phyloP scores from a whole-genome alignment of 768 basidiomycete genomes.

The Lactarius pseudohatsudake region DNA sequence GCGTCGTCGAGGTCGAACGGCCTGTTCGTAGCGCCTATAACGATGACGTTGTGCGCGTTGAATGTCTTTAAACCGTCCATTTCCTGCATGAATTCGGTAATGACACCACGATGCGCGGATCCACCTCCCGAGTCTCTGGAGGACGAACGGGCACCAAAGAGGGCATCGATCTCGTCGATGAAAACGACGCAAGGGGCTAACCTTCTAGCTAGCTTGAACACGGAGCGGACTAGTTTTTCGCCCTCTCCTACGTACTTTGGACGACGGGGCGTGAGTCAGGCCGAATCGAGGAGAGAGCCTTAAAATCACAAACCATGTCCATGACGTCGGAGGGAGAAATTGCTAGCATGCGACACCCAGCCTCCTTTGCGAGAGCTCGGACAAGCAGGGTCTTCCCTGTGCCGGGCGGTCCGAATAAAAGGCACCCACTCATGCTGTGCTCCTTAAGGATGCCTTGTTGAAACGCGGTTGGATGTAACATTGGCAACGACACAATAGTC shows the following conservation, averaged over 20 bases:
- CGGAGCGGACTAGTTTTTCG: conserved; percentile 84
- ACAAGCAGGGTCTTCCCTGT: conserved; percentile 91
- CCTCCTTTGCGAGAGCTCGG: conserved; percentile 88
- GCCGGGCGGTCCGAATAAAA: conserved; percentile 91
- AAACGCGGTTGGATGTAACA: conserved; percentile 86
- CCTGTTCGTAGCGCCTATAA: conserved; percentile 93
- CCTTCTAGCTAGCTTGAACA: conserved; percentile 83
- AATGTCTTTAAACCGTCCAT: conserved; percentile 91
- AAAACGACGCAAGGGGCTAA: conserved; percentile 92
- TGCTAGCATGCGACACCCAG: conserved; percentile 89
- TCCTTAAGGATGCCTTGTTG: conserved; percentile 86
- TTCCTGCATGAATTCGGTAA: conserved; percentile 94
- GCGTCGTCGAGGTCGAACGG: conserved; percentile 92
- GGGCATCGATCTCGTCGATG: conserved; percentile 91
- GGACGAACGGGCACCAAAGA: conserved; percentile 84
- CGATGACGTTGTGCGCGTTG: conserved; percentile 76
- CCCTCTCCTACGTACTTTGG: conserved; percentile 83
- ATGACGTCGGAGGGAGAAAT: conserved; percentile 92
- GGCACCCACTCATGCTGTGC: conserved; percentile 87
- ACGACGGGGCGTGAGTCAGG: conserved; percentile 12
- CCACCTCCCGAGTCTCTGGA: conserved; percentile 74
- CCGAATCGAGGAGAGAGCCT: conserved; percentile 5
- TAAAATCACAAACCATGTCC: conserved; percentile 71
- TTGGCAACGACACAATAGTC: conserved; percentile 85
- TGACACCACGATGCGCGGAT: conserved; percentile 82